These are phyloP conservation scores for Ogataea henricii DNA, from an alignment of 805 yeast genomes.

Conservation along the genomic window DNA sequence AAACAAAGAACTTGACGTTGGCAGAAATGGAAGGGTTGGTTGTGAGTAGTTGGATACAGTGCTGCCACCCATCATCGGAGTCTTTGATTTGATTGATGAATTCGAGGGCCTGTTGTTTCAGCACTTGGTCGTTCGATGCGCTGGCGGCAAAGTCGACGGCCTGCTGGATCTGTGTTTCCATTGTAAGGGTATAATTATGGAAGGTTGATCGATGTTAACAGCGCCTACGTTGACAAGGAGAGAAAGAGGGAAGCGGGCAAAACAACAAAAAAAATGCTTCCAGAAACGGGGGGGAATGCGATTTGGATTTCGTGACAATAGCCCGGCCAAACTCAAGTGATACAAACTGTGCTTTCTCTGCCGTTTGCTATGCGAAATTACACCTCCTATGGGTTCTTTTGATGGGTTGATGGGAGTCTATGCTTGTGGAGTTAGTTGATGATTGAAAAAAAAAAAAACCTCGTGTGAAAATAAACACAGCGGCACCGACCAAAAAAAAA, in stretches of 20 bases:
- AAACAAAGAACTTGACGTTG: constrained; percentile 63
- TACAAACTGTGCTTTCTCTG: neutral
- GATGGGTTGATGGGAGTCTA: neutral
- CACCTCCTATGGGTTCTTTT: neutral
- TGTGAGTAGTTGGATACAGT: constrained; percentile 51
- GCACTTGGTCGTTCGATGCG: constrained; percentile 59
- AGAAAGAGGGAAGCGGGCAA: constrained; percentile 7
- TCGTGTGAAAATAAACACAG: constrained; percentile 1
- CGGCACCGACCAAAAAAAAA: neutral
- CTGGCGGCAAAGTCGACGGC: constrained; percentile 84
- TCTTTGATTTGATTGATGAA: constrained; percentile 55
- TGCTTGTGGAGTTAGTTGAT: neutral
- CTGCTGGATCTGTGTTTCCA: constrained; percentile 70
- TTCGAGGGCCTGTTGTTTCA: constrained; percentile 62
- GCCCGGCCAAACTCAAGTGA: neutral
- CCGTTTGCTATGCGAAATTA: neutral
- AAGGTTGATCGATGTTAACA: neutral
- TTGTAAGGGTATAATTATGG: constrained; percentile 9
- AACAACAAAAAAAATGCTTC: constrained; percentile 5
- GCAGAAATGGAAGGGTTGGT: constrained; percentile 42
- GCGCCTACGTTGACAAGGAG: neutral
- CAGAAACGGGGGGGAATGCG: neutral
- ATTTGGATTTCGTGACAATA: neutral
- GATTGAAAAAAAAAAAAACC: constrained; percentile 1
- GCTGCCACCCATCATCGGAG: constrained; percentile 56